Percentiles rank a stretch among this genome's conserved stretches.
Evolutionary conservation across 2,329 filamentous ascomycete species (phyloP).

Genomic region (Nakataea oryzae): DNA sequence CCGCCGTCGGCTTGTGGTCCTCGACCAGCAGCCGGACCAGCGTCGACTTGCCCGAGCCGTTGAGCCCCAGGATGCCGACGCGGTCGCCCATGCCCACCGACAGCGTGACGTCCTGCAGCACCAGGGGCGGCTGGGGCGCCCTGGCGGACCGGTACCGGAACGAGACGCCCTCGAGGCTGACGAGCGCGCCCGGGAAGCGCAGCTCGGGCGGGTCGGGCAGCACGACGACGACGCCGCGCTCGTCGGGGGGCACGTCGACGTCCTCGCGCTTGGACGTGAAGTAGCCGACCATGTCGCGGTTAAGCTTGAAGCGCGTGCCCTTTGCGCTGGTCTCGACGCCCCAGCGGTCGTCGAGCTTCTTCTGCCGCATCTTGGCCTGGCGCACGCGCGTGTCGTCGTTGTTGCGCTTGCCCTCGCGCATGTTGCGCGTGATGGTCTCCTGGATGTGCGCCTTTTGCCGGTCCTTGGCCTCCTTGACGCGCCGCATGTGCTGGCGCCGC

Average conservation of each 20-base stretch:
- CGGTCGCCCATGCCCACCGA: constrained; percentile 65
- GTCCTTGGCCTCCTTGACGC: constrained; percentile 75
- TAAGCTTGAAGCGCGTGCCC: constrained; percentile 72
- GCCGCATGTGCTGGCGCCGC: constrained; percentile 55
- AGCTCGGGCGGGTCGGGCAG: constrained; percentile 58
- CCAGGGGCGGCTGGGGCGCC: constrained; percentile 14
- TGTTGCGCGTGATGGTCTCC: constrained; percentile 63
- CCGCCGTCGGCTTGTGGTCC: constrained; percentile 44
- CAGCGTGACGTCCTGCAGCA: constrained; percentile 55
- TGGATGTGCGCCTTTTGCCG: constrained; percentile 73
- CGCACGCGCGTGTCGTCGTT: constrained; percentile 78
- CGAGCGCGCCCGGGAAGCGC: constrained; percentile 62
- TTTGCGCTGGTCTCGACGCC: constrained; percentile 63
- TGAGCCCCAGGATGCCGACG: constrained; percentile 66
- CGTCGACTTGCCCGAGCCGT: constrained; percentile 75
- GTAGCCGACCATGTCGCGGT: constrained; percentile 58
- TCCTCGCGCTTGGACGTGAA: constrained; percentile 49
- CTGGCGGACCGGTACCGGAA: constrained; percentile 45
- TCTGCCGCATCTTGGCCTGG: constrained; percentile 76
- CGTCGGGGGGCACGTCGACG: constrained; percentile 59
- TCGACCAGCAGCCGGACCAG: constrained; percentile 62
- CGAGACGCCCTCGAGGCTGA: constrained; percentile 59
- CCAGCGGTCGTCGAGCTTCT: constrained; percentile 74
- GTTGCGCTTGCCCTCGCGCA: constrained; percentile 63
- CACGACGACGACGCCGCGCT: constrained; percentile 43